phyloP scores from a whole-genome alignment of 306 rosid genomes.

The Citrullus mucosospermus region DNA sequence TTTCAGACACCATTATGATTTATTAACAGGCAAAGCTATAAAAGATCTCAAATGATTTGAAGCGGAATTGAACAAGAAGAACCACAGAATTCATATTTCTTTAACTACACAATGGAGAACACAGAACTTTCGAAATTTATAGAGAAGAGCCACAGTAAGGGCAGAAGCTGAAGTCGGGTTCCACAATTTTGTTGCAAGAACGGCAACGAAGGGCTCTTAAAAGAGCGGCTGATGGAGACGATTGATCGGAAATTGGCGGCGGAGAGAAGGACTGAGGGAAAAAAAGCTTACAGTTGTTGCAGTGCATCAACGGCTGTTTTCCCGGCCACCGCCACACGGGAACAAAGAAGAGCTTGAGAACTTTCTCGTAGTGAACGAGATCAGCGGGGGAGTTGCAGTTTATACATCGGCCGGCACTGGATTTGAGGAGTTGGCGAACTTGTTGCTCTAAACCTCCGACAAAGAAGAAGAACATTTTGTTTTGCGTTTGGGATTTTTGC shows the following conservation, averaged over 20 bases:
- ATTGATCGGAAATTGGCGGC: constrained; percentile 19
- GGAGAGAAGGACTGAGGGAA: constrained; percentile 42
- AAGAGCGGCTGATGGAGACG: constrained; percentile 7
- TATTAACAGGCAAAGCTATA: background rate
- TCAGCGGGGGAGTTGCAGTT: constrained; percentile 47
- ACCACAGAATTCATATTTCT: background rate
- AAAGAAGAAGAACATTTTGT: constrained; percentile 66
- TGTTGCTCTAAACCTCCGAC: constrained; percentile 69
- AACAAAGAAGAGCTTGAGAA: constrained; percentile 67
- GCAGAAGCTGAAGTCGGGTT: constrained; percentile 56
- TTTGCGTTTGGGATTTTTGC: background rate
- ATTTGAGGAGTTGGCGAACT: constrained; percentile 53
- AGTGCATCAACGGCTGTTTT: constrained; percentile 42
- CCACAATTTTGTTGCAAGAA: constrained; percentile 42
- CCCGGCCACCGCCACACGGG: constrained; percentile 91
- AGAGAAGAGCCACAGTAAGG: constrained; percentile 65
- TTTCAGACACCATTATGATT: background rate
- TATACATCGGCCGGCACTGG: constrained; percentile 52
- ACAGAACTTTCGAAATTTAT: constrained; percentile 4
- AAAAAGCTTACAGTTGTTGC: constrained; percentile 48
- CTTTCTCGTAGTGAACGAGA: constrained; percentile 69
- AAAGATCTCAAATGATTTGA: constrained; percentile 1
- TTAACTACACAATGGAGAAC: background rate
- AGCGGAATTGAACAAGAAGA: constrained; percentile 14
- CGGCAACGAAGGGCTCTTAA: constrained; percentile 36